These are phyloP conservation scores for Annulohypoxylon bovei DNA, from an alignment of 495 filamentous ascomycete species.

Conservation along the genomic window DNA sequence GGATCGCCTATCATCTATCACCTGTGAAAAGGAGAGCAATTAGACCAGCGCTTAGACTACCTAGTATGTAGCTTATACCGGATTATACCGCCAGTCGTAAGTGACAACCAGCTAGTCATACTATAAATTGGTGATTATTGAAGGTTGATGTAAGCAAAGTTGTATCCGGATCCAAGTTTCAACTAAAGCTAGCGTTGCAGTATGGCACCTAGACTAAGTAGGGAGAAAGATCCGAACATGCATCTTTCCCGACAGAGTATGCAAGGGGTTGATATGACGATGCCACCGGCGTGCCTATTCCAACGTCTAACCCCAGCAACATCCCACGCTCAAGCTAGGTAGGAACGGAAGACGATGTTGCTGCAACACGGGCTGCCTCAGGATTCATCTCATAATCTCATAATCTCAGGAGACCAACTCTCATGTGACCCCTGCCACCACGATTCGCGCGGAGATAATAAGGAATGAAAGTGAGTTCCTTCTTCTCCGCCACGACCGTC, in stretches of 20 bases:
- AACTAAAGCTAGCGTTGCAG: slow-evolving; percentile 34
- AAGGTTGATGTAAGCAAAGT: slow-evolving; percentile 30
- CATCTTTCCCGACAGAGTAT: slow-evolving; percentile 38
- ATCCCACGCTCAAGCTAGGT: slow-evolving; percentile 28
- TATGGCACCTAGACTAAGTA: slow-evolving; percentile 29
- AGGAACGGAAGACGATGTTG: slow-evolving; percentile 34
- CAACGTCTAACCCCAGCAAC: slow-evolving; percentile 22
- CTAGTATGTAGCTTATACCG: slow-evolving; percentile 12
- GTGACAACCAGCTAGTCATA: not conserved
- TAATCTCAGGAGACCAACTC: slow-evolving; percentile 52
- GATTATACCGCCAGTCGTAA: slow-evolving; percentile 5
- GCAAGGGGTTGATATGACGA: slow-evolving; percentile 30
- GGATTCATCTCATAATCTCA: slow-evolving; percentile 6
- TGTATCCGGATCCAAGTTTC: slow-evolving; percentile 33
- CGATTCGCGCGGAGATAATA: slow-evolving; percentile 64
- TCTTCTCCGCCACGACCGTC: slow-evolving; percentile 32
- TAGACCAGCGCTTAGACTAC: slow-evolving; percentile 1
- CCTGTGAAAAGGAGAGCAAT: not conserved
- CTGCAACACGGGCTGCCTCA: slow-evolving; percentile 18
- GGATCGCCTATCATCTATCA: slow-evolving; percentile 5
- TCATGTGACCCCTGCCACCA: slow-evolving; percentile 62
- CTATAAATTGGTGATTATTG: slow-evolving; percentile 27
- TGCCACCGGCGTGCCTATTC: slow-evolving; percentile 25
- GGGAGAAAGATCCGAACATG: slow-evolving; percentile 35
- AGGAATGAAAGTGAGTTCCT: slow-evolving; percentile 57